Evolutionary conservation across 2,329 filamentous ascomycete genomes (phyloP).

Genomic region (Colletotrichum eleusines): DNA sequence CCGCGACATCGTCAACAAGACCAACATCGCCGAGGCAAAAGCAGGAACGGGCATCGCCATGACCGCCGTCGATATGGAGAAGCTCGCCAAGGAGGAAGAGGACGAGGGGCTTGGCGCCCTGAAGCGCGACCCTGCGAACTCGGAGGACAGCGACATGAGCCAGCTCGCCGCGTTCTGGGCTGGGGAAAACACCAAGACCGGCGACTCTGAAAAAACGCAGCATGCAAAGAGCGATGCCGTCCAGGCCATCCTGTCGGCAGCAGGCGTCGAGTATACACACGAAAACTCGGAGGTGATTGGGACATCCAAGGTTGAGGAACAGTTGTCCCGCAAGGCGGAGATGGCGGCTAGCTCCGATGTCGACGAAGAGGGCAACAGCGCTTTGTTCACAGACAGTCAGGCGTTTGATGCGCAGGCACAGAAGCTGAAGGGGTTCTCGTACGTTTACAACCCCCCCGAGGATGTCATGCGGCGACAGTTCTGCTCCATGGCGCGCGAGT

Average conservation of each 20-base stretch:
- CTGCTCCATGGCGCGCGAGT: constrained; percentile 86
- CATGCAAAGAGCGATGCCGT: constrained; percentile 77
- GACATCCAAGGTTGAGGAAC: constrained; percentile 89
- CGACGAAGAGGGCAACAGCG: constrained; percentile 63
- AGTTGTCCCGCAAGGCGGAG: constrained; percentile 82
- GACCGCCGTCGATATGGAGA: constrained; percentile 79
- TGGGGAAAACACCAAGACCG: constrained; percentile 48
- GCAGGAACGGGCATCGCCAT: constrained; percentile 86
- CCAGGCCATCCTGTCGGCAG: constrained; percentile 87
- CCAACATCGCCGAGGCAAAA: constrained; percentile 93
- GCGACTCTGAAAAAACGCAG: constrained; percentile 58
- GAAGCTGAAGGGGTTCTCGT: constrained; percentile 27
- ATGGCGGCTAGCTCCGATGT: constrained; percentile 61
- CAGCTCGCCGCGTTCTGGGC: constrained; percentile 63
- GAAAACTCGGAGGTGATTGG: constrained; percentile 97
- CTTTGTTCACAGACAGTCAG: constrained; percentile 69
- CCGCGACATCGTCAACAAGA: constrained; percentile 97
- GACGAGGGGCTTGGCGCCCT: constrained; percentile 56
- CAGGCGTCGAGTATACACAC: constrained; percentile 94
- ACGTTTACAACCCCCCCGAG: constrained; percentile 77
- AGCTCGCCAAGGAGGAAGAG: constrained; percentile 67
- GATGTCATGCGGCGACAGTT: constrained; percentile 86
- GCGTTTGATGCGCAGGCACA: constrained; percentile 38
- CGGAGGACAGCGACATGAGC: constrained; percentile 75
- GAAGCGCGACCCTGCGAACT: constrained; percentile 56